These are phyloP conservation scores for Neoascochyta sp. DNA, from an alignment of 2,329 filamentous ascomycete species.

Conservation along the genomic window DNA sequence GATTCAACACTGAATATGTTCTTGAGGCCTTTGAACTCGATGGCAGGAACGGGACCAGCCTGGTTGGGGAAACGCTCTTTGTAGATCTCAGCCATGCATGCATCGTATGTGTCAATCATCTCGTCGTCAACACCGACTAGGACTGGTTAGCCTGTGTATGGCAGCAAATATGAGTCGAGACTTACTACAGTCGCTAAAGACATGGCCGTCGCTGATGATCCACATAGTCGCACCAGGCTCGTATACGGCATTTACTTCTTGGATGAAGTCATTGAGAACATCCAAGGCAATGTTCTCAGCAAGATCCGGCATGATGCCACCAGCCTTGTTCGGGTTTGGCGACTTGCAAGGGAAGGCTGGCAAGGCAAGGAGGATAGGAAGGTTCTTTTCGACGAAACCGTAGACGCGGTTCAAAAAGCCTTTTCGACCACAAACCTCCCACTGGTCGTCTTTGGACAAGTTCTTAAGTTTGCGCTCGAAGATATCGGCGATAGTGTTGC, in stretches of 20 bases:
- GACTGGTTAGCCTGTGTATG: conserved; percentile 5
- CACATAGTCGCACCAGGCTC: conserved; percentile 41
- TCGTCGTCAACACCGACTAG: conserved; percentile 44
- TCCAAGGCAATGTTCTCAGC: conserved; percentile 44
- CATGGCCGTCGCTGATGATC: conserved; percentile 45
- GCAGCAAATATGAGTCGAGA: background rate
- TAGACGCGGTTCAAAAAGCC: conserved; percentile 25
- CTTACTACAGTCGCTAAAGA: conserved; percentile 43
- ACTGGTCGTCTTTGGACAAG: conserved; percentile 26
- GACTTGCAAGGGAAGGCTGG: conserved; percentile 63
- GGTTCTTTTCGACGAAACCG: conserved; percentile 24
- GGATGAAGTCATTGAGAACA: conserved; percentile 41
- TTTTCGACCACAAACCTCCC: conserved; percentile 21
- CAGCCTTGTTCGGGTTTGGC: conserved; percentile 54
- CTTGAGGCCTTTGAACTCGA: conserved; percentile 28
- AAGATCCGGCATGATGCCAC: conserved; percentile 46
- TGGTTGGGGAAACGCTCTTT: conserved; percentile 19
- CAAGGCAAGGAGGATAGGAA: conserved; percentile 36
- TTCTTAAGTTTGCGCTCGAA: conserved; percentile 30
- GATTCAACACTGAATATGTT: conserved; percentile 28
- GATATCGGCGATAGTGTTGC: conserved; percentile 20
- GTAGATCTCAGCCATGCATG: conserved; percentile 40
- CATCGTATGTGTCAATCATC: conserved; percentile 42
- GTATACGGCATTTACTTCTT: conserved; percentile 41
- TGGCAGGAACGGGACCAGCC: conserved; percentile 17